A percentile compares a stretch with the other conserved stretches of the same genome.
These are phyloP conservation scores for Wickerhamomyces subpelliculosus DNA, from an alignment of 805 yeast genomes.

Conservation along the genomic window DNA sequence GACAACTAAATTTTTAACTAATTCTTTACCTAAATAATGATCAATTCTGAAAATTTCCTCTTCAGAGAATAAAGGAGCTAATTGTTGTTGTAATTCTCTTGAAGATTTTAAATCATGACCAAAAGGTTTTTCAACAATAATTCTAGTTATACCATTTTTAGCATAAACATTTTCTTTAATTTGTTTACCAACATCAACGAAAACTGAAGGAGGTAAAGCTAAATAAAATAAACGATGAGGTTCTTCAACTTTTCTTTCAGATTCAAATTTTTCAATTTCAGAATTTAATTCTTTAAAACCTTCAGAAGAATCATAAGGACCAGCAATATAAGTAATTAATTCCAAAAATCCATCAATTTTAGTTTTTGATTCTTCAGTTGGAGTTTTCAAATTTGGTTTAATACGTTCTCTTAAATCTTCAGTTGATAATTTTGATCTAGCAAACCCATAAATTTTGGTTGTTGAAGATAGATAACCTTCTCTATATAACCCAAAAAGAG, in stretches of 20 bases:
- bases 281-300: conserved; percentile 59
- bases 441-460: conserved; percentile 83
- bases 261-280: conserved; percentile 55
- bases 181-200: conserved; percentile 68
- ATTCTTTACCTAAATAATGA: conserved; percentile 95
- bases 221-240: conserved; percentile 84
- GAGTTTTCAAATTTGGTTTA: conserved; percentile 50
- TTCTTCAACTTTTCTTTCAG: conserved; percentile 31
- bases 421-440: conserved; percentile 67
- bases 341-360: conserved; percentile 58
- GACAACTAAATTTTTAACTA: conserved; percentile 90
- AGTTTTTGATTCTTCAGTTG: conserved; percentile 34
- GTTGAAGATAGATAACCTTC: conserved; percentile 70
- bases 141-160: conserved; percentile 61
- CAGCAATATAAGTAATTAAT: conserved; percentile 62
- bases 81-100: conserved; percentile 63
- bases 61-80: conserved; percentile 85
- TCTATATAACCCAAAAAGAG: conserved; percentile 66
- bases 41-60: conserved; percentile 93
- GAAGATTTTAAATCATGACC: conserved; percentile 86
- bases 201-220: conserved; percentile 93
- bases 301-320: conserved; percentile 73
- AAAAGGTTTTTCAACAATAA: conserved; percentile 95
- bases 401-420: conserved; percentile 67
- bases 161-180: conserved; percentile 66